A percentile compares a stretch with the other conserved stretches of the same genome.
These are phyloP conservation scores for Psilocybe subaeruginosa DNA, from an alignment of 768 basidiomycete genomes.

Conservation along the genomic window DNA sequence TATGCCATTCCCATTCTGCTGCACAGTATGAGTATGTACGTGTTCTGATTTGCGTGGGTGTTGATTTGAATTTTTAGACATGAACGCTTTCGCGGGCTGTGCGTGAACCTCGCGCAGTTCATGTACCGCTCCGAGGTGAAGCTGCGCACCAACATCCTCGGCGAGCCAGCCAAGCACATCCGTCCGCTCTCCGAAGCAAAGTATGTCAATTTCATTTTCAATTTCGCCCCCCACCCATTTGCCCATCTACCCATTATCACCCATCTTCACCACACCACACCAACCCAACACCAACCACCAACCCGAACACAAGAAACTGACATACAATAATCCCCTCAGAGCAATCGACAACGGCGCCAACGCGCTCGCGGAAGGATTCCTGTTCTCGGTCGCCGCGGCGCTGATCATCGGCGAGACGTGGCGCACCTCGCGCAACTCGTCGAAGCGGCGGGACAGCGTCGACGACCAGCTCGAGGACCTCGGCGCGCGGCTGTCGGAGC, in stretches of 20 bases:
- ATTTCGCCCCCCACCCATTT: neutral
- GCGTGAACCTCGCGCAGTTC: constrained; percentile 73
- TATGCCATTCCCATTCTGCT: no score
- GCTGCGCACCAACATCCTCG: constrained; percentile 75
- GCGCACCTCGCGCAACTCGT: constrained; percentile 69
- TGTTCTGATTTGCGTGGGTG: neutral
- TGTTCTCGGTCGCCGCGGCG: constrained; percentile 74
- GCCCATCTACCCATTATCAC: no score
- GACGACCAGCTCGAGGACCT: constrained; percentile 73
- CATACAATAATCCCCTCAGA: constrained; percentile 33
- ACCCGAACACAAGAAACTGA: neutral
- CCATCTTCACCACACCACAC: no score
- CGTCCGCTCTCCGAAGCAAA: constrained; percentile 78
- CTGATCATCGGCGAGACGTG: constrained; percentile 80
- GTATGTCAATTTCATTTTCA: constrained; percentile 36
- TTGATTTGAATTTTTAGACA: constrained; percentile 43
- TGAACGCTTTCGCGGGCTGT: constrained; percentile 69
- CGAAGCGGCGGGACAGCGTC: constrained; percentile 71
- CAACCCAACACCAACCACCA: neutral
- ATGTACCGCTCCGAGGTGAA: constrained; percentile 77
- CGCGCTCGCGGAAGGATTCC: constrained; percentile 81
- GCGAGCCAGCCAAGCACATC: constrained; percentile 72
- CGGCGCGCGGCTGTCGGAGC: constrained; percentile 42
- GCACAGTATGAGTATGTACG: no score
- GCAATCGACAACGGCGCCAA: constrained; percentile 90